Evolutionary conservation across 371 early-diverging fungal genomes (phyloP).

Genomic region (Mucor racemosus): DNA sequence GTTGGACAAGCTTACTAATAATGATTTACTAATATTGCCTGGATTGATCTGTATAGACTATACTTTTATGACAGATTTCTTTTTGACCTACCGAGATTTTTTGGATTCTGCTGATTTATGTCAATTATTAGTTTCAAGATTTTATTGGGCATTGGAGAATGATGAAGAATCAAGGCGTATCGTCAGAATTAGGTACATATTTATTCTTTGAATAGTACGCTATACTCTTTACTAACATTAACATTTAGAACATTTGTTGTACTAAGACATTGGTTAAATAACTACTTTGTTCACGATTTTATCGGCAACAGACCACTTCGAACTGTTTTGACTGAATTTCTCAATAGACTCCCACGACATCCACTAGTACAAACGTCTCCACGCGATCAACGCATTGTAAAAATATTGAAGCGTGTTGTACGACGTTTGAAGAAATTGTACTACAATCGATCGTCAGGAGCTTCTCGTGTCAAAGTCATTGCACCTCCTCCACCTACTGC

Average conservation of each 20-base stretch:
- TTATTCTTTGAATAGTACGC: background rate
- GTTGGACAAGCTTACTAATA: background rate
- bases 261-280: constrained; percentile 70
- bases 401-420: constrained; percentile 57
- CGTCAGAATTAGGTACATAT: constrained; percentile 58
- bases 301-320: constrained; percentile 53
- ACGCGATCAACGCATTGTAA: constrained; percentile 64
- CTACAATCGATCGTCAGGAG: constrained; percentile 32
- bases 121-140: constrained; percentile 60
- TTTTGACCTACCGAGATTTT: constrained; percentile 72
- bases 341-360: constrained; percentile 50
- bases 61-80: constrained; percentile 74
- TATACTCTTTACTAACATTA: background rate
- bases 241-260: constrained; percentile 63
- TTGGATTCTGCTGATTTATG: constrained; percentile 62
- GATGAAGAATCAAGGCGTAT: constrained; percentile 61
- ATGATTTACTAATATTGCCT: background rate
- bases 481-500: constrained; percentile 39
- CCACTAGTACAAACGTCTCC: constrained; percentile 52
- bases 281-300: constrained; percentile 72
- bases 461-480: constrained; percentile 37
- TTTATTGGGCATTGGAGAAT: constrained; percentile 61
- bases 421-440: constrained; percentile 50
- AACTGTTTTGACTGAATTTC: constrained; percentile 43
- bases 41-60: constrained; percentile 50